These are phyloP conservation scores for Dactylellina cionopaga DNA, from an alignment of 2,329 filamentous ascomycete genomes.

Conservation along the genomic window DNA sequence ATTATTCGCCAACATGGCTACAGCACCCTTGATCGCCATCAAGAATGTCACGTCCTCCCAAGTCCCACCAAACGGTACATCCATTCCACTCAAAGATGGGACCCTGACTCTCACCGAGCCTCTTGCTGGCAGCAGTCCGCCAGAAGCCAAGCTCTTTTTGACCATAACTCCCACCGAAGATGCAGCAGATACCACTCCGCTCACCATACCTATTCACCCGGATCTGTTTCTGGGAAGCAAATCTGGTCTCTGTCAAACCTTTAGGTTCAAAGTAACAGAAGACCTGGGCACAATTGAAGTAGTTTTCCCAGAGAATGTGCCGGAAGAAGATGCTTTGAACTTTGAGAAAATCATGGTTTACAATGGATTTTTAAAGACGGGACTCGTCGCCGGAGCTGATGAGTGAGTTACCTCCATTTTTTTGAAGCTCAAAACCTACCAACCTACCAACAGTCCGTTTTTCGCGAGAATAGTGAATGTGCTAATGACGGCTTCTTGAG, in stretches of 20 bases:
- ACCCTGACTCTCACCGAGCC: slow-evolving; percentile 47
- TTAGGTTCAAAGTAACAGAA: slow-evolving; percentile 36
- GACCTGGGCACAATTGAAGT: slow-evolving; percentile 51
- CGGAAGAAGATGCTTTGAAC: slow-evolving; percentile 48
- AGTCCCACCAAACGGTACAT: slow-evolving; percentile 12
- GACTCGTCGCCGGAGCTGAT: slow-evolving; percentile 53
- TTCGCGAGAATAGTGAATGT: background rate
- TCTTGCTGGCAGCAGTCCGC: slow-evolving; percentile 22
- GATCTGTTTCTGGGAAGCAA: slow-evolving; percentile 49
- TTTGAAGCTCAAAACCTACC: background rate
- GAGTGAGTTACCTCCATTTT: slow-evolving; percentile 38
- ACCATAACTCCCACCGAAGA: slow-evolving; percentile 28
- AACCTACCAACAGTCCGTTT: too few relatives aligned
- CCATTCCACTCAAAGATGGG: slow-evolving; percentile 38
- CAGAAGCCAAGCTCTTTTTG: slow-evolving; percentile 43
- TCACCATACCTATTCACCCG: slow-evolving; percentile 38
- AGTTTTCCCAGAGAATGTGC: slow-evolving; percentile 51
- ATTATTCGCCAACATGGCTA: slow-evolving; percentile 29
- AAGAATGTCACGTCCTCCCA: slow-evolving; percentile 40
- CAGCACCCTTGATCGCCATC: slow-evolving; percentile 47
- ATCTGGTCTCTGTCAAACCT: slow-evolving; percentile 40
- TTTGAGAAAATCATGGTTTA: slow-evolving; percentile 54
- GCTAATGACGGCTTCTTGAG: background rate
- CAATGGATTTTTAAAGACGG: slow-evolving; percentile 53
- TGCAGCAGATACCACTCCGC: slow-evolving; percentile 21